Evolutionary conservation across 163 green algal genomes (phyloP).

Genomic region (Scenedesmus sp.): DNA sequence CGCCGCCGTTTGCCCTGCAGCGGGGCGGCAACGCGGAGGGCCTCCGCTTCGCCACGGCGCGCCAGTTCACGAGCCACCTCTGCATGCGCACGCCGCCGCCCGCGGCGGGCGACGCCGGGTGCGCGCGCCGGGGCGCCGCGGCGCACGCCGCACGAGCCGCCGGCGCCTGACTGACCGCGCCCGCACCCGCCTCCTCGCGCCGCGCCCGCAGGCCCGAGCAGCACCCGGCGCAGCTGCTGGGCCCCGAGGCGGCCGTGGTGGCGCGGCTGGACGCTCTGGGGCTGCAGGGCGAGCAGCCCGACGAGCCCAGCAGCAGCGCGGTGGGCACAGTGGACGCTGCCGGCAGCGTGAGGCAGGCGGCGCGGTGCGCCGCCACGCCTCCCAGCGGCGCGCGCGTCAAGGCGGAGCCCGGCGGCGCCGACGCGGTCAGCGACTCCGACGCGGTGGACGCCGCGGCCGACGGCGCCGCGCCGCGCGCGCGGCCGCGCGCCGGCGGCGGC

Average conservation of each 20-base stretch:
- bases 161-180: too few species aligned
- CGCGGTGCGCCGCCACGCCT: not conserved
- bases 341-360: too few species aligned
- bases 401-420: not conserved
- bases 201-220: too few species aligned
- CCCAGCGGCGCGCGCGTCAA: not conserved
- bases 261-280: conserved; percentile 8
- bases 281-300: not conserved
- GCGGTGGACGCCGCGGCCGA: conserved; percentile 1
- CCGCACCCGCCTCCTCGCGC: too few species aligned
- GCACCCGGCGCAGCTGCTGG: conserved; percentile 25
- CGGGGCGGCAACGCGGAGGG: not conserved
- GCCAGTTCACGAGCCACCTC: conserved; percentile 38
- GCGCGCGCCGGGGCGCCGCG: too few species aligned
- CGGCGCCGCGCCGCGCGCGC: not conserved
- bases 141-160: too few species aligned
- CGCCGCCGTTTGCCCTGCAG: conserved; percentile 73
- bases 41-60: conserved; percentile 6
- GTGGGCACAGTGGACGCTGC: not conserved
- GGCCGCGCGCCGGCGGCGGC: not conserved
- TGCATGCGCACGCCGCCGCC: conserved; percentile 19
- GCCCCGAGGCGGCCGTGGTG: not conserved
- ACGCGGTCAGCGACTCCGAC: not conserved
- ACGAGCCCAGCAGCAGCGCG: conserved; percentile 14
- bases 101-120: not conserved